Evolutionary conservation across 2,329 filamentous ascomycete species (phyloP), one percentile per base, ranked within the genome.

Genomic region (Aspergillus udagawae): DNA sequence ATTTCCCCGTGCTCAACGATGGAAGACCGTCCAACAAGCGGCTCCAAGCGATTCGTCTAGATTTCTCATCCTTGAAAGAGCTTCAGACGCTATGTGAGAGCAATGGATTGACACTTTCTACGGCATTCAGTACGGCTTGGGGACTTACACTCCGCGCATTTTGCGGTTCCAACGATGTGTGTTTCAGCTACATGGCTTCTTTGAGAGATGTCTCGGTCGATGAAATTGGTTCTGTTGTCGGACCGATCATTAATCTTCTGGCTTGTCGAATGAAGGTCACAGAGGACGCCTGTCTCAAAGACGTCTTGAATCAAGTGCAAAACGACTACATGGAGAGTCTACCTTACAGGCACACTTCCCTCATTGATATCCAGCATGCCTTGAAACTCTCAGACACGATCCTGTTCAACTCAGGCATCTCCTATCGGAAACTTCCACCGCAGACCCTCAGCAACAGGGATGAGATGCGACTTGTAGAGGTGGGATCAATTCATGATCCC

Each of bases 41-140:
- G 5, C 65, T 76, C 1, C 67, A 61, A 5, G 71, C 70, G 1
- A 62, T 72, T 21, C 64, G 67, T 1, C 61, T 76, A 21, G 65
- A 69, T 5, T 71, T 72, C 29, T 62, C 53, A 6, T 62, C 64
- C 3, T 58, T 76, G 20, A 27, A 52, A 0, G 65, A 65, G 4
- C 65, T 80, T 1, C 75, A 75, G 47, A 54, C 23, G 0, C 66
- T 72, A 9, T 82, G 80, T 59, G 75, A 78, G 42, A 62, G 67
- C 6, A 67, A 74, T 50, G 76, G 76, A 3, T 69, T 82, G 20
- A 83, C 81, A 0, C 55, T 82, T 1, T 76, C 80, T 2, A 82
- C 81, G 56, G 73, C 76, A 0, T 77, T 92, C 2, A 89, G 96
- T 70, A 86, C 89, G 3, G 79, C 86, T 2, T 96, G 92, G 88